Evolutionary conservation across 441 rosid genomes (phyloP).

Genomic region (Gossypium armourianum): DNA sequence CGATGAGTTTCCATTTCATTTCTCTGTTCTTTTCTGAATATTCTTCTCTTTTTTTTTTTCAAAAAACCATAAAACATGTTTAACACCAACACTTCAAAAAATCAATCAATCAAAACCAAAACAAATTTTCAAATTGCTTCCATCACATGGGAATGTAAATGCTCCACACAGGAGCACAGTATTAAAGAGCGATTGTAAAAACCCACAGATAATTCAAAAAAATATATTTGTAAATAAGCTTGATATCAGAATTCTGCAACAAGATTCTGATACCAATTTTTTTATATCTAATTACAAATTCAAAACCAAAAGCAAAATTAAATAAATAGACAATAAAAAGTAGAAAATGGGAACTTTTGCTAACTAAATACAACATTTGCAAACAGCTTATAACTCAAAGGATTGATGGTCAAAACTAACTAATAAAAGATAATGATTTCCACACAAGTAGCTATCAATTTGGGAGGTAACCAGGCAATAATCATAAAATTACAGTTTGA

Average conservation of each 20-base stretch:
- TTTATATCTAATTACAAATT: not conserved
- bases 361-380: not conserved
- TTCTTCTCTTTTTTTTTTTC: not conserved
- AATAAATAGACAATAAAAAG: not conserved
- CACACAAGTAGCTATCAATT: not conserved
- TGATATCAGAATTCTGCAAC: not conserved
- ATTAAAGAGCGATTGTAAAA: not conserved
- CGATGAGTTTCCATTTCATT: not conserved
- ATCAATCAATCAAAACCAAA: not conserved
- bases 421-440: not conserved
- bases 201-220: not conserved
- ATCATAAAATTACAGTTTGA: not conserved
- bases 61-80: not conserved
- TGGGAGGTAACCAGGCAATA: not conserved
- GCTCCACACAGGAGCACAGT: not conserved
- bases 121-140: not conserved
- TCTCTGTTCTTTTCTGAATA: not conserved
- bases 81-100: not conserved
- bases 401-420: not conserved
- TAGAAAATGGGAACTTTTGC: not conserved
- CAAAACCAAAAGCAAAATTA: not conserved
- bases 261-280: not conserved
- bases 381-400: not conserved
- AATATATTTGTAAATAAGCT: not conserved
- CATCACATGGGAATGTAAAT: not conserved